phyloP scores from a whole-genome alignment of 2,329 filamentous ascomycete genomes.

The Colletotrichum brevisporum region DNA sequence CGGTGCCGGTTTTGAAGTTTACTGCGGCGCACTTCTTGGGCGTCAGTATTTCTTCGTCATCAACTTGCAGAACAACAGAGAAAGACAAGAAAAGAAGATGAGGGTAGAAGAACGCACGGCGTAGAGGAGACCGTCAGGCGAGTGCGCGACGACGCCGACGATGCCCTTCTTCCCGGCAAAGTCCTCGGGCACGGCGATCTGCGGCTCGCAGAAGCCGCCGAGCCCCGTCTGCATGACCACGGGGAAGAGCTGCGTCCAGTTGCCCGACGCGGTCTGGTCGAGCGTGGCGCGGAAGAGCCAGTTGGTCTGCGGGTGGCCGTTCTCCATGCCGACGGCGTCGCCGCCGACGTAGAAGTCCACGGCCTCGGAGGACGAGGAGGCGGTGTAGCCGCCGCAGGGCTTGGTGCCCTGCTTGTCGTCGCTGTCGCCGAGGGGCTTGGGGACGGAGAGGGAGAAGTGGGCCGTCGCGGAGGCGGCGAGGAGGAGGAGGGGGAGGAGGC shows the following conservation, averaged over 20 bases:
- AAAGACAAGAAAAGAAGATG: too few relatives aligned
- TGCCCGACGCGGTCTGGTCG: slow-evolving; percentile 60
- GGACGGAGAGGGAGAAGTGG: slow-evolving; percentile 68
- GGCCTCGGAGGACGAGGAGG: slow-evolving; percentile 56
- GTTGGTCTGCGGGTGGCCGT: slow-evolving; percentile 66
- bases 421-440: slow-evolving; percentile 62
- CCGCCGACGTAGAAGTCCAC: slow-evolving; percentile 71
- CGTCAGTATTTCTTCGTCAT: slow-evolving; percentile 19
- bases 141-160: slow-evolving; percentile 65
- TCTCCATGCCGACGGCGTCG: slow-evolving; percentile 63
- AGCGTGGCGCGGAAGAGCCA: slow-evolving; percentile 72
- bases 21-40: slow-evolving; percentile 65
- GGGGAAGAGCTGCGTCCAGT: slow-evolving; percentile 70
- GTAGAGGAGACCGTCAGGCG: slow-evolving; percentile 69
- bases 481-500: slow-evolving; percentile 51
- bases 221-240: slow-evolving; percentile 68
- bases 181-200: slow-evolving; percentile 60
- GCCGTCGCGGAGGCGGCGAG: slow-evolving; percentile 59
- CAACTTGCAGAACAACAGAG: neutral
- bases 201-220: slow-evolving; percentile 67
- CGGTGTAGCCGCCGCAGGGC: slow-evolving; percentile 69
- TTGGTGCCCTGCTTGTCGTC: slow-evolving; percentile 58
- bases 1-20: slow-evolving; percentile 66
- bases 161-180: slow-evolving; percentile 70
- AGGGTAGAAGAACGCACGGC: slow-evolving; percentile 58